Evolutionary conservation across 2,329 filamentous ascomycete genomes (phyloP).

Genomic region (Ophiocordyceps australis): DNA sequence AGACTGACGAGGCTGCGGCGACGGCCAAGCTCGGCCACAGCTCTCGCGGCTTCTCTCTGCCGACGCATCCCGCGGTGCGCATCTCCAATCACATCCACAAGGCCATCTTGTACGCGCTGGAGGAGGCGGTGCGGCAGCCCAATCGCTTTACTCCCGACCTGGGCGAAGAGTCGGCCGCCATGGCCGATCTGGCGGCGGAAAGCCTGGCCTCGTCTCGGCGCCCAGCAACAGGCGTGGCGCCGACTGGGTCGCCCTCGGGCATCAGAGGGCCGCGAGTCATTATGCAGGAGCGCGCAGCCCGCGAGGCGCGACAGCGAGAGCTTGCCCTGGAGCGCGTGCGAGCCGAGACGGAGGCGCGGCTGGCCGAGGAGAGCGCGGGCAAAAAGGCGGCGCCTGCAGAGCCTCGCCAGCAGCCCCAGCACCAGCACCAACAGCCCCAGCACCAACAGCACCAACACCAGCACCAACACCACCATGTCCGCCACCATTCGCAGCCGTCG

Average conservation of each 20-base stretch:
- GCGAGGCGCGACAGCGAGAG: slow-evolving; percentile 53
- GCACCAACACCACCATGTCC: slow-evolving; percentile 5
- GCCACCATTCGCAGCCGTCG: slow-evolving; percentile 2
- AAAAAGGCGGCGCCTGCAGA: slow-evolving; percentile 11
- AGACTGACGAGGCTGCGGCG: too few relatives aligned
- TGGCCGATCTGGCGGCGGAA: slow-evolving; percentile 66
- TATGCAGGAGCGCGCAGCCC: slow-evolving; percentile 69
- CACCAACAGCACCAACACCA: slow-evolving; percentile 15
- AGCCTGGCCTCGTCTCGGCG: slow-evolving; percentile 23
- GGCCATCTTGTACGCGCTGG: slow-evolving; percentile 81
- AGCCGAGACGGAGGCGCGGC: slow-evolving; percentile 44
- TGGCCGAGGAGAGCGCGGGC: slow-evolving; percentile 28
- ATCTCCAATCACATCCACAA: slow-evolving; percentile 75
- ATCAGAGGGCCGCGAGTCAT: slow-evolving; percentile 79
- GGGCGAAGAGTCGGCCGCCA: slow-evolving; percentile 75
- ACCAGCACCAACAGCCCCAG: slow-evolving; percentile 7
- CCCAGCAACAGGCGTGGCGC: slow-evolving; percentile 27
- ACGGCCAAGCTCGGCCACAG: slow-evolving; percentile 8
- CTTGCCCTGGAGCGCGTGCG: too few relatives aligned
- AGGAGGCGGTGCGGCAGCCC: slow-evolving; percentile 74
- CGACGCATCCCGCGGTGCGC: slow-evolving; percentile 27
- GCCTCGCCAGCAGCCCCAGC: slow-evolving; percentile 13
- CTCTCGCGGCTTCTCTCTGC: slow-evolving; percentile 3
- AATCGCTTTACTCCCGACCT: slow-evolving; percentile 68
- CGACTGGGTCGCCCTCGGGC: slow-evolving; percentile 39